Conservation (phyloP, 306 rosid species). For the Vigna unguiculata region DNA sequence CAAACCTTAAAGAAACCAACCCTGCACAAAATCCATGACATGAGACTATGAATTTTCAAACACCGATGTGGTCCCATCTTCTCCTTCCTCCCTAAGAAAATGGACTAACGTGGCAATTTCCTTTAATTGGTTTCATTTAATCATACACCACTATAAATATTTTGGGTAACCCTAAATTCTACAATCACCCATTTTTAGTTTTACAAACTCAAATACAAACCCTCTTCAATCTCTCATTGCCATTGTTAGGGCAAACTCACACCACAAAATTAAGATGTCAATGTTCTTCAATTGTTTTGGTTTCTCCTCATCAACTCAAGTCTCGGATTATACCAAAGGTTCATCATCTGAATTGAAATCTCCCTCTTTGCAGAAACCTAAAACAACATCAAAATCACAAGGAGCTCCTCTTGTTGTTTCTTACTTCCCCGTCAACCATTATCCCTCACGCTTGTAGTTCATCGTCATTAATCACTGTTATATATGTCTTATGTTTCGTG, state of each 20-base stretch:
- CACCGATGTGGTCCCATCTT: background rate
- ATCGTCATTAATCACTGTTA: no score
- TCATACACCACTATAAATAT: no score
- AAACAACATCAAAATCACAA: conserved; percentile 33
- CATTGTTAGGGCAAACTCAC: no score
- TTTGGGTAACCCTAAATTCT: no score
- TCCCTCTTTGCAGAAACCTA: conserved; percentile 17
- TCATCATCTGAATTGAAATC: conserved; percentile 1
- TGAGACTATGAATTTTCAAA: background rate
- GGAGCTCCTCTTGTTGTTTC: conserved; percentile 37
- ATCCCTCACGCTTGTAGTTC: conserved; percentile 38
- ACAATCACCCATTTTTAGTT: no score
- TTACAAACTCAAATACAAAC: no score
- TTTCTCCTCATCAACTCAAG: background rate
- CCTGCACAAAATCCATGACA: background rate
- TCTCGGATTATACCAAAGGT: conserved; percentile 17
- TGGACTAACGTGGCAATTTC: background rate
- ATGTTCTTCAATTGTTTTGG: conserved; percentile 33
- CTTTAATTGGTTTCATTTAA: no score
- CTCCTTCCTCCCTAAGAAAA: background rate
- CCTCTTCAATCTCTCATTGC: no score
- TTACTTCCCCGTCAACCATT: conserved; percentile 24
- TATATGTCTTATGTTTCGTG: no score
- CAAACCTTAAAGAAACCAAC: background rate
- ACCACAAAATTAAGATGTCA: background rate